Evolutionary conservation across 2,329 filamentous ascomycete species (phyloP), one percentile per base, ranked within the genome.

Genomic region (Exophiala aquamarina): DNA sequence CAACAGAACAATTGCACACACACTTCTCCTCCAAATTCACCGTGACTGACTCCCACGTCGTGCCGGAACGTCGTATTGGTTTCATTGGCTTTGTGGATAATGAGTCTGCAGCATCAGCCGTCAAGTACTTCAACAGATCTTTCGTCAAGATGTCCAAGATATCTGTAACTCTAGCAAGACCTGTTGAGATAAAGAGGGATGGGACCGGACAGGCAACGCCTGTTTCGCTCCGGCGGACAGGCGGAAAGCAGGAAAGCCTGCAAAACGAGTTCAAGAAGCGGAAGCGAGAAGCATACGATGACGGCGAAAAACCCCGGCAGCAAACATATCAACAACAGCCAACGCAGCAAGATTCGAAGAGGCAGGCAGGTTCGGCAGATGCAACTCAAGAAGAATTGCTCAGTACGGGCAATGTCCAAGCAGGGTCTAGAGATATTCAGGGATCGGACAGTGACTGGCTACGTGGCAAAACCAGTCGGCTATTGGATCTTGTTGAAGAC

Each of bases 91-190:
- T 92, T 76, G 91, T 88, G 71, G 87, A 81, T 41, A 74, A 86
- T 11, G 82, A 92, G 53, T 86, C 89, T 65, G 93, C 93, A 47
- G 75, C 81, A 47, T 81, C 84, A 63, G 92, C 93, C 35, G 87
- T 94, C 66, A 91, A 88, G 69, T 95, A 95, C 74, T 96, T 96
- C 77, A 91, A 98, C 75, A 89, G 82, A 66, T 86, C 91, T 55
- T 98, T 90, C 70, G 89, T 98, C 61, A 89, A 90, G 60, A 93
- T 96, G 87, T 95, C 91, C 48, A 94, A 86, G 73, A 90, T 98
- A 61, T 79, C 78, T 21, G 93, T 96, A 53, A 91, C 96, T 72
- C 73, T 93, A 63, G 93, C 93, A 47, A 84, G 81, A 66, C 86
- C 93, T 50, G 87, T 94, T 73, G 65, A 79, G 31, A 23, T 57